phyloP scores from a whole-genome alignment of 2,329 filamentous ascomycete genomes.

The Davidsoniella virescens region DNA sequence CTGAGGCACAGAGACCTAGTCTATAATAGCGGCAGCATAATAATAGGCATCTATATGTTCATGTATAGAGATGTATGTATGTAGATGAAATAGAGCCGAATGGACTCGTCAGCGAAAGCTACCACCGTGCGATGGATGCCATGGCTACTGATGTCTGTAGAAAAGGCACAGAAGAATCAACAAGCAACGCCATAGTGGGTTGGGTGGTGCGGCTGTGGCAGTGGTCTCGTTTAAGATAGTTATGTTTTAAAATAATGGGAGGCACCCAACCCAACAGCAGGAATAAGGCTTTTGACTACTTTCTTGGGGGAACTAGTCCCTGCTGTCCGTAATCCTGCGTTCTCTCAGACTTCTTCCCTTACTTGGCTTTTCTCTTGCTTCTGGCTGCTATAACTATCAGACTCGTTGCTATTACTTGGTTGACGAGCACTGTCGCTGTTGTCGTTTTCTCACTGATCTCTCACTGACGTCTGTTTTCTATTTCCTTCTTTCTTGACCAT shows the following conservation, averaged over 20 bases:
- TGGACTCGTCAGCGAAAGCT: too few species aligned
- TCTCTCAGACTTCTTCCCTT: not conserved
- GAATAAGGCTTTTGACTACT: not conserved
- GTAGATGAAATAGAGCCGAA: too few species aligned
- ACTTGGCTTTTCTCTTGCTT: not conserved
- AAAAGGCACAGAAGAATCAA: too few species aligned
- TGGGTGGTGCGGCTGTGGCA: not conserved
- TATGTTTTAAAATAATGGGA: not conserved
- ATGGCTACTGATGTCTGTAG: too few species aligned
- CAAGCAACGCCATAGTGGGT: not conserved
- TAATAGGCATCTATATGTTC: too few species aligned
- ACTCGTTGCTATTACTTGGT: not conserved
- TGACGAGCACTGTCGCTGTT: not conserved
- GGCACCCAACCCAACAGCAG: slow-evolving; percentile 6
- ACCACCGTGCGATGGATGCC: too few species aligned
- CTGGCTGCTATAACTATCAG: not conserved
- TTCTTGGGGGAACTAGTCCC: not conserved
- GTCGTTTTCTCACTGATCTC: not conserved
- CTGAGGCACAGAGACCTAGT: too few species aligned
- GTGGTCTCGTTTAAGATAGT: slow-evolving; percentile 8
- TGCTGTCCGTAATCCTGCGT: not conserved
- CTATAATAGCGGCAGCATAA: too few species aligned
- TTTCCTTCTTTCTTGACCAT: not conserved
- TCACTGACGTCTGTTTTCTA: not conserved
- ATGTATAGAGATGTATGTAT: too few species aligned